A percentile compares a stretch with the other conserved stretches of the same genome.
phyloP scores from a whole-genome alignment of 108 stramenopile species.

The Thalassiosira profunda region DNA sequence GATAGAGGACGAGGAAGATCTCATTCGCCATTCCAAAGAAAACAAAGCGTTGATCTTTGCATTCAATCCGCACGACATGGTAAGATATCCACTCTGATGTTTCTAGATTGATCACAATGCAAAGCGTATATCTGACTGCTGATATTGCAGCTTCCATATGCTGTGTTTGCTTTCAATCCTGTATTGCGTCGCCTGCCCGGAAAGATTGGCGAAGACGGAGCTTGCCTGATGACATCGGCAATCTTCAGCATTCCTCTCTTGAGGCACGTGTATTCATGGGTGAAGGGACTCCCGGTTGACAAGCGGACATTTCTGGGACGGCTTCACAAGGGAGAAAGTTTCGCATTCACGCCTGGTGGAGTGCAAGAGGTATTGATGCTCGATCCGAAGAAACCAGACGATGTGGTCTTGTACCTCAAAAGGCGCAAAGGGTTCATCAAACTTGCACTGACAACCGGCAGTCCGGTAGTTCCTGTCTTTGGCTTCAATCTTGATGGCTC shows the following conservation, averaged over 20 bases:
- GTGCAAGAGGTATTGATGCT: conserved; percentile 63
- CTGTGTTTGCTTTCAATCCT: conserved; percentile 51
- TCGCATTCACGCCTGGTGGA: conserved; percentile 64
- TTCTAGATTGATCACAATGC: background rate
- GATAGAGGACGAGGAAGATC: conserved; percentile 56
- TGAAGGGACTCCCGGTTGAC: conserved; percentile 39
- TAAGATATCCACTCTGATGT: background rate
- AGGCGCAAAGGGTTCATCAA: conserved; percentile 90
- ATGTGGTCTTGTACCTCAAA: conserved; percentile 60
- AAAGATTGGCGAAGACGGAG: conserved; percentile 19
- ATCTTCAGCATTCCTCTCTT: conserved; percentile 57
- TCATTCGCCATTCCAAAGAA: conserved; percentile 19
- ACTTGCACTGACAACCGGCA: conserved; percentile 73
- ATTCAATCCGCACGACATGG: conserved; percentile 57
- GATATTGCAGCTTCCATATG: conserved; percentile 37
- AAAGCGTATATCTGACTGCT: background rate
- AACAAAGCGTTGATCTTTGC: conserved; percentile 55
- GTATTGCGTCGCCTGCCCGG: conserved; percentile 43
- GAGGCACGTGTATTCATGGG: conserved; percentile 60
- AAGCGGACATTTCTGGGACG: conserved; percentile 49
- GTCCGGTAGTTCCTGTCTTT: conserved; percentile 86
- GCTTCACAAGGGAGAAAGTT: conserved; percentile 37
- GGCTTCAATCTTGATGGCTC: conserved; percentile 68
- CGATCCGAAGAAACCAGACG: conserved; percentile 41
- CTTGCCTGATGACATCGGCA: conserved; percentile 50